Base-by-base conservation (phyloP, 2,329 filamentous ascomycete genomes). In the Raffaelea ambrosiae region DNA sequence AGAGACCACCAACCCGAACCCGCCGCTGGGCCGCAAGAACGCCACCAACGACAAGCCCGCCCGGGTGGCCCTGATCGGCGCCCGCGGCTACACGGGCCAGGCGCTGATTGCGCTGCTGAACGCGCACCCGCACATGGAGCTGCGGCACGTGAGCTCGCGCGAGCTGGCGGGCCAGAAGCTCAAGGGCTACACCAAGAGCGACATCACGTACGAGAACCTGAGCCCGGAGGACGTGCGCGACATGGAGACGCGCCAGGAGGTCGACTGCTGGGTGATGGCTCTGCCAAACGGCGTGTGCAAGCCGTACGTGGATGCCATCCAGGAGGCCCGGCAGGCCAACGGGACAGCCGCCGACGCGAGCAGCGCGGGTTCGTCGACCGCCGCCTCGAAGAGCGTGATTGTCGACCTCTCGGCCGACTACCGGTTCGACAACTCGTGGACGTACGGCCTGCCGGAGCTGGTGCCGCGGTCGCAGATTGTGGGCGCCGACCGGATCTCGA, bases 261-360 rank as follows among this genome's bases (percentile, higher is more conserved):
- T 97, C 44, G 91, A 97, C 70, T 93, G 87, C 69, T 97, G 90
- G 90, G 87, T 97, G 40, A 93, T 97, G 87, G 93, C 93, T 33
- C 80, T 97, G 26, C 93, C 91, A 40, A 98, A 97, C 61, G 87
- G 88, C 52, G 88, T 95, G 44, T 96, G 88, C 79, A 86, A 89
- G 69, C 90, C 93, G 0, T 98, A 85, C 57, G 85, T 97, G 10
- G 88, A 97, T 54, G 91, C 91, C 8, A 79, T 97, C 46, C 79
- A 90, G 57, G 77, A 84, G 59, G 79, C 76, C 29, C 80, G 80
- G 49, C 76, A 79, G 61, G 52, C 19, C 35, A 29, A 4, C 16
- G 38, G 23, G 31, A 33, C 55, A 16, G 61, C 62, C 10, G 58
- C 63, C 50, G 71, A 74, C 59, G 35, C 18, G 7, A 38, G n/a